Evolutionary conservation across 2,329 filamentous ascomycete genomes (phyloP).

Genomic region (Colletotrichum sp.): DNA sequence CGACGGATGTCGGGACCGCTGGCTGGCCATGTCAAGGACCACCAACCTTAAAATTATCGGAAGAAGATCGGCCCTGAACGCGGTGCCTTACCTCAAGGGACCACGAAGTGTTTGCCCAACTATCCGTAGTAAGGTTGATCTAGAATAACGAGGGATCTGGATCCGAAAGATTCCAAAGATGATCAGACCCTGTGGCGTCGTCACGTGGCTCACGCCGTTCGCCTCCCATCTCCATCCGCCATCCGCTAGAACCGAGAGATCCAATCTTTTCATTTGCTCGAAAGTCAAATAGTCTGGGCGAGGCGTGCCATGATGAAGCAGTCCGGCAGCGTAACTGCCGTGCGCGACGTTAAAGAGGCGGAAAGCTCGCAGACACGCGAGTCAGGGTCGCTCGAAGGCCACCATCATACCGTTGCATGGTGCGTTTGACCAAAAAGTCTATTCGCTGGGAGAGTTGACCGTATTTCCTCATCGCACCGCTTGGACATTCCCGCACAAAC

Average conservation of each 20-base stretch:
- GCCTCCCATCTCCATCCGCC: neutral
- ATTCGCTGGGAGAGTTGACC: neutral
- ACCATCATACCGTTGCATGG: slow-evolving; percentile 4
- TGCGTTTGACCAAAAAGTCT: slow-evolving; percentile 12
- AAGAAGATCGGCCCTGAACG: neutral
- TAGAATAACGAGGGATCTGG: neutral
- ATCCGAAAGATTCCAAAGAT: neutral
- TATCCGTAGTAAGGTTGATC: neutral
- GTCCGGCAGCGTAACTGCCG: neutral
- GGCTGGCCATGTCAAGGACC: neutral
- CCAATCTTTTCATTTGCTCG: neutral
- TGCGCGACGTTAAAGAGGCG: neutral
- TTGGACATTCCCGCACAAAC: neutral
- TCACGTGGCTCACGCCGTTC: neutral
- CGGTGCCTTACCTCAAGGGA: neutral
- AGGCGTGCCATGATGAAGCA: neutral
- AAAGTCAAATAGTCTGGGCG: neutral
- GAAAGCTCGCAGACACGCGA: neutral
- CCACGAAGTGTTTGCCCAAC: neutral
- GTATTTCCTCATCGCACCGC: neutral
- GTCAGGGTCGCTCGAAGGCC: neutral
- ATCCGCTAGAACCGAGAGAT: neutral
- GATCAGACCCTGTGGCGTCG: neutral
- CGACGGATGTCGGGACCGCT: neutral
- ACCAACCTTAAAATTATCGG: neutral